Base-by-base conservation (phyloP, 768 basidiomycete genomes). In the Cyathus striatus region DNA sequence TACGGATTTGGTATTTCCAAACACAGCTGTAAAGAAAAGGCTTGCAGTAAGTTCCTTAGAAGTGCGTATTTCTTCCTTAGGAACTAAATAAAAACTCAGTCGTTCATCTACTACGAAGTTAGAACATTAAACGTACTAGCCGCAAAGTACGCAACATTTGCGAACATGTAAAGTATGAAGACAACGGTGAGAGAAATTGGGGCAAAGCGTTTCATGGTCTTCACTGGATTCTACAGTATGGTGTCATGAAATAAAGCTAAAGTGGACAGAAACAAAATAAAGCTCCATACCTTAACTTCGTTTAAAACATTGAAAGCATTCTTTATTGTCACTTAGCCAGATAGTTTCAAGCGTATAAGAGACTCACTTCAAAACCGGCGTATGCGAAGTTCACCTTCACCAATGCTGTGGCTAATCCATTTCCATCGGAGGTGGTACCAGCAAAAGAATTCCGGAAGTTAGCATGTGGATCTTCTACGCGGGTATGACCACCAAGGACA, bases 391-490 rank as follows among this genome's bases (percentile, higher is more conserved):
- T 66, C 9, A 69, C 61, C 47, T 66, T 64, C 21, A 66, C 57
- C 0, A 65, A 54, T 2, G 65, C 65, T 18, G 60, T 66, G 2
- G 63, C 63, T 9, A 66, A 51, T 5, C 73, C 73, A 46, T 77
- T 74, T 35, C 73, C 68, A 38, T 62, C 64, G 38, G 65, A 64
- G 1, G 72, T 74, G 21, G 76, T 78, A 16, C 77, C 80, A 1
- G 64, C 67, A 43, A 85, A 86, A 0, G 75, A 64, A 50, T 82
- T 56, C 30, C 60, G 65, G 57, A 85, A 84, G 56, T 81, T 80
- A 27, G 62, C 67, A 37, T 72, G 66, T 0, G 83, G 79, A 55
- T 83, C 72, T 33, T 66, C 30, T n/a, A 85, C 69, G 6, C 64
- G 66, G 2, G 79, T 81, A 41, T 69, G 63, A 1, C 80, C 82